These are phyloP conservation scores for Saccharata proteae DNA, from an alignment of 2,329 filamentous ascomycete genomes.

Conservation along the genomic window DNA sequence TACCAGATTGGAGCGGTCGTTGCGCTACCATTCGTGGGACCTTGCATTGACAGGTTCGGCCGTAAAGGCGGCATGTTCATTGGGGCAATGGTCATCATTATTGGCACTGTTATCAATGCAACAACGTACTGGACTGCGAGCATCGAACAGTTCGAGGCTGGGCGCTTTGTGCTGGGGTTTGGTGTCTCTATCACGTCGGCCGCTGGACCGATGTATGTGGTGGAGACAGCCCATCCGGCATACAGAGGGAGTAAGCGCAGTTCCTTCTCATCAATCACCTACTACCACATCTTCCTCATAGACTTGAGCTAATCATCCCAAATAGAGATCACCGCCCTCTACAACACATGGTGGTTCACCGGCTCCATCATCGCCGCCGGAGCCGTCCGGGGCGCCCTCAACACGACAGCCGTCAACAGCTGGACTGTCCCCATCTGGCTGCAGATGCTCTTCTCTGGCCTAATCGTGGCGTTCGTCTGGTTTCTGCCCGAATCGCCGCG, in stretches of 20 bases:
- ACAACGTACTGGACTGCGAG: conserved; percentile 21
- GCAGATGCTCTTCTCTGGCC: conserved; percentile 16
- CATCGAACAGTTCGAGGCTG: conserved; percentile 44
- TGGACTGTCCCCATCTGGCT: conserved; percentile 12
- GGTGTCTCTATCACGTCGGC: conserved; percentile 48
- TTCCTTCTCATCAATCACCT: not conserved
- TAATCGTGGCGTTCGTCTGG: conserved; percentile 27
- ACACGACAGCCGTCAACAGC: conserved; percentile 12
- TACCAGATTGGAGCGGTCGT: conserved; percentile 37
- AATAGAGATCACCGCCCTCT: conserved; percentile 26
- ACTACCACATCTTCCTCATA: no score
- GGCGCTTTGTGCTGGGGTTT: conserved; percentile 50
- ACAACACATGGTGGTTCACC: conserved; percentile 31
- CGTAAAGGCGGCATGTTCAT: conserved; percentile 41
- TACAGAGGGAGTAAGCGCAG: conserved; percentile 36
- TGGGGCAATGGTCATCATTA: conserved; percentile 39
- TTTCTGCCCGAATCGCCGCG: conserved; percentile 44
- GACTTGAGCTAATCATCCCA: not conserved
- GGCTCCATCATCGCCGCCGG: conserved; percentile 21
- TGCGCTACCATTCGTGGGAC: conserved; percentile 32
- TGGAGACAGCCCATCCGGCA: conserved; percentile 51
- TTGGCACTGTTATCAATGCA: conserved; percentile 40
- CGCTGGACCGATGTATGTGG: conserved; percentile 50
- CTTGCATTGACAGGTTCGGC: conserved; percentile 32
- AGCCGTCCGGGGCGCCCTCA: conserved; percentile 14